phyloP scores from a whole-genome alignment of 805 yeast genomes.

The Metahyphopichia silvanorum region DNA sequence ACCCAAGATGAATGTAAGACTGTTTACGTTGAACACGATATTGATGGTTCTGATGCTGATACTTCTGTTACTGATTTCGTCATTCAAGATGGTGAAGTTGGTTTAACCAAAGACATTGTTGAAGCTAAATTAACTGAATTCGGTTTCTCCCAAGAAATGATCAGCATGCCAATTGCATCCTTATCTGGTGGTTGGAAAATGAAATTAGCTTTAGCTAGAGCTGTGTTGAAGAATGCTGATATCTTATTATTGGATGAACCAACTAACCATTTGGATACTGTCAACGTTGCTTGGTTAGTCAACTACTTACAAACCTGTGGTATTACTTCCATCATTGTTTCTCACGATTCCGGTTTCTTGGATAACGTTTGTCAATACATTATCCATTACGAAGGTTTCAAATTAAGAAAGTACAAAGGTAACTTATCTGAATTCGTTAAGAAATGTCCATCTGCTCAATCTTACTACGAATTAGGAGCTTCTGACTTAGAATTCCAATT shows the following conservation, averaged over 20 bases:
- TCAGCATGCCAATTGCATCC: conserved; percentile 88
- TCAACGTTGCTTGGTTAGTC: conserved; percentile 99
- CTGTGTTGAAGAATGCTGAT: conserved; percentile 97
- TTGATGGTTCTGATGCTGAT: conserved; percentile 94
- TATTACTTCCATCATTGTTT: conserved; percentile 96
- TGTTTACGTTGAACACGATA: conserved; percentile 99
- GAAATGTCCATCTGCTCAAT: conserved; percentile 98
- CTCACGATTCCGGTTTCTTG: conserved; percentile 99
- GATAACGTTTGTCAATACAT: conserved; percentile 97
- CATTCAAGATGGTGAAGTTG: conserved; percentile 73
- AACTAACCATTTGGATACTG: conserved; percentile 99
- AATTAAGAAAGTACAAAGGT: conserved; percentile 99
- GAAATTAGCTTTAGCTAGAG: conserved; percentile 99
- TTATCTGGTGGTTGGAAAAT: conserved; percentile 99
- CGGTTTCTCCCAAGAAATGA: conserved; percentile 92
- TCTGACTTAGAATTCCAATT: conserved; percentile 93
- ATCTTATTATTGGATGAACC: conserved; percentile 98
- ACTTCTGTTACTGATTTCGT: conserved; percentile 93
- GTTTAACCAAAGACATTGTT: conserved; percentile 67
- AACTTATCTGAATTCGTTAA: conserved; percentile 98
- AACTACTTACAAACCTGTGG: conserved; percentile 99
- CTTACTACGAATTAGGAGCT: conserved; percentile 98
- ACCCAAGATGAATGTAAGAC: conserved; percentile 98
- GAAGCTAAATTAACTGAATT: conserved; percentile 79
- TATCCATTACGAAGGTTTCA: conserved; percentile 99